Conservation (phyloP, 1,284 basidiomycete genomes). For the Melanopsichium pennsylvanicum region DNA sequence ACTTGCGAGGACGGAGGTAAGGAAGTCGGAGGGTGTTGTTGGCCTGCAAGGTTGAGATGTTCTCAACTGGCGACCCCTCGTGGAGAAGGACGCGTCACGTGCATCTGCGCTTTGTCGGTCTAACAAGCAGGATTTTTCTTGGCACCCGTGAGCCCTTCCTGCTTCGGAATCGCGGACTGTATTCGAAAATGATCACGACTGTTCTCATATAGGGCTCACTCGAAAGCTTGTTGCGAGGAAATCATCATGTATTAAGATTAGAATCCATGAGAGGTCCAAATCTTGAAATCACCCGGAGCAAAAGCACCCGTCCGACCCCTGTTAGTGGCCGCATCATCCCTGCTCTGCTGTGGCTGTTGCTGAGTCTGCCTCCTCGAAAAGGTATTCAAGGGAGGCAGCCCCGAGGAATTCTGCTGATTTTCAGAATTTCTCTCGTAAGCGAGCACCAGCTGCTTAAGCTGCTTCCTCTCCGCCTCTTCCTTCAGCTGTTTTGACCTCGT, state of each 20-base stretch:
- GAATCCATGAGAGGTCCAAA: slow-evolving; percentile 39
- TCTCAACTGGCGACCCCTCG: slow-evolving; percentile 17
- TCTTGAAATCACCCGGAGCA: slow-evolving; percentile 28
- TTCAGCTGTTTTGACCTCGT: slow-evolving; percentile 56
- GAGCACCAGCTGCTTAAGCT: slow-evolving; percentile 61
- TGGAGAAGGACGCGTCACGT: slow-evolving; percentile 13
- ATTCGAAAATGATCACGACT: too few relatives aligned
- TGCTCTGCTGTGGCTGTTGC: slow-evolving; percentile 12
- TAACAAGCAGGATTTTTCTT: slow-evolving; percentile 3
- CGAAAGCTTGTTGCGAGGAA: too few relatives aligned
- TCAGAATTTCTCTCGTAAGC: slow-evolving; percentile 67
- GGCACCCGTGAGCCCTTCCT: too few relatives aligned
- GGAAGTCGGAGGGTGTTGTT: slow-evolving; percentile 4
- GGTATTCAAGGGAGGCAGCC: not conserved
- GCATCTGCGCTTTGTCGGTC: not conserved
- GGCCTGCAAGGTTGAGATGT: slow-evolving; percentile 16
- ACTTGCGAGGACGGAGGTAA: not conserved
- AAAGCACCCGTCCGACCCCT: slow-evolving; percentile 2
- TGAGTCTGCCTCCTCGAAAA: slow-evolving; percentile 9
- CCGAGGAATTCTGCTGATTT: slow-evolving; percentile 11
- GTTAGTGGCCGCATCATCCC: not conserved
- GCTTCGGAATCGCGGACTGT: too few relatives aligned
- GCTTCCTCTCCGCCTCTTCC: slow-evolving; percentile 57
- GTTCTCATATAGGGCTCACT: too few relatives aligned
- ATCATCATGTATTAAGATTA: not conserved